Base-by-base conservation (phyloP, 352 stramenopile species). In the Pythium aquatile region DNA sequence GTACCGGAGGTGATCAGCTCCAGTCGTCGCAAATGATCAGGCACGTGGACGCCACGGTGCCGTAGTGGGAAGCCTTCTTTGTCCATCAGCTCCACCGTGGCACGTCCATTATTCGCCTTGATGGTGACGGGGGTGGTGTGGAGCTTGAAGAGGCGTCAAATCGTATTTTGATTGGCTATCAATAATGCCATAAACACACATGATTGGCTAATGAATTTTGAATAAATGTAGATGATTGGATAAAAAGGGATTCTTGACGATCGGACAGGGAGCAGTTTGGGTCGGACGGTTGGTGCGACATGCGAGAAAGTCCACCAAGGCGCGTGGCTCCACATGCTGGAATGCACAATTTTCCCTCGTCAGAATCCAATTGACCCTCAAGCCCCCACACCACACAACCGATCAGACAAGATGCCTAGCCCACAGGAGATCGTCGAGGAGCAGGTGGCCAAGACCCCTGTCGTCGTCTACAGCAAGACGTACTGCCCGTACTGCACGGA, bases 401-500 rank as follows among this genome's bases (percentile, higher is more conserved):
- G 20, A 24, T 24, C 20, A 24, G 20, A 26, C 33, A 85, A 73
- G 30, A 89, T 89, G 82, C 56, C 74, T 39, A 89, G 70, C 68
- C 73, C 69, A 55, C 83, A 84, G 58, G 76, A 91, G 66, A 80
- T 79, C 68, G 76, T 94, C 32, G 73, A 91, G 75, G 65, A 73
- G 30, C 79, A 83, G 67, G 76, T 93, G 56, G 69, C 77, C n/a
- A 48, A 65, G 17, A 71, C 76, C 61, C 67, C 65, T 30, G 78
- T 94, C 35, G 74, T 87, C 35, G 76, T 94, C 56, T 99, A 98
- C 77, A 97, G 90, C 63, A 99, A 99, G 82, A 87, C 80, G 32
- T 98, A 94, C 78, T 99, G 96, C 71, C 91, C 92, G 33, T 98
- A 97, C 80, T 99, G 96, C 78, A 78, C 73, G 54, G 79, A 80